Conservation (phyloP, 768 basidiomycete species). For the Mycena metata region DNA sequence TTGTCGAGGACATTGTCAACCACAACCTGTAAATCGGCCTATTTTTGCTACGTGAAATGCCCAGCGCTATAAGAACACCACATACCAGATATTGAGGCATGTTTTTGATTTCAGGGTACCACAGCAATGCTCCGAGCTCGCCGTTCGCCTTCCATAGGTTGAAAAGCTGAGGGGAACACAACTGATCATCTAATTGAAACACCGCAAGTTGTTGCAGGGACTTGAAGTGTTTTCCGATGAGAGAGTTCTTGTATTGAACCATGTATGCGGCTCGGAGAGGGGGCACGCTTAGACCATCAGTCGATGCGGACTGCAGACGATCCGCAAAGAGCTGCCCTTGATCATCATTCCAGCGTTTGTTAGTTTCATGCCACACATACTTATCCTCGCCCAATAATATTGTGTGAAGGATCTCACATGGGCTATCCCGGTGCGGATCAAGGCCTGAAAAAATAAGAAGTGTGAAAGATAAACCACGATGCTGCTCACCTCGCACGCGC, state of each 20-base stretch:
- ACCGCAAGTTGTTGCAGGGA: neutral
- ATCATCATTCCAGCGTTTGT: constrained; percentile 40
- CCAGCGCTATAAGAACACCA: neutral
- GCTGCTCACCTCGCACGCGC: constrained; percentile 7
- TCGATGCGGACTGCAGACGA: constrained; percentile 29
- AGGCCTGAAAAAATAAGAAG: too few species aligned
- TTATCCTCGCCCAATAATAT: constrained; percentile 44
- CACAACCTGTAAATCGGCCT: neutral
- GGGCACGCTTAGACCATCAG: neutral
- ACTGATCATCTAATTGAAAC: neutral
- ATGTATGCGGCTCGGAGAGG: neutral
- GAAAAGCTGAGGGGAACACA: neutral
- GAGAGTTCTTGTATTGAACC: constrained; percentile 3
- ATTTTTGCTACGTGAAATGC: neutral
- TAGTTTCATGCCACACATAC: constrained; percentile 49
- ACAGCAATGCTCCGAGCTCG: constrained; percentile 1
- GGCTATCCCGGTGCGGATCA: constrained; percentile 16
- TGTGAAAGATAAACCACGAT: too few species aligned
- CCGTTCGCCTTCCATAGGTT: constrained; percentile 10
- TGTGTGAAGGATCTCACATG: constrained; percentile 36
- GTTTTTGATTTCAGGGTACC: constrained; percentile 4
- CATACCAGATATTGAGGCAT: constrained; percentile 3
- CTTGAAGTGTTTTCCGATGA: constrained; percentile 14
- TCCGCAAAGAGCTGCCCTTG: constrained; percentile 43
- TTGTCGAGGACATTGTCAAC: constrained; percentile 54